phyloP scores from a whole-genome alignment of 257 asterid species.

The Nicotiana obtusifolia region DNA sequence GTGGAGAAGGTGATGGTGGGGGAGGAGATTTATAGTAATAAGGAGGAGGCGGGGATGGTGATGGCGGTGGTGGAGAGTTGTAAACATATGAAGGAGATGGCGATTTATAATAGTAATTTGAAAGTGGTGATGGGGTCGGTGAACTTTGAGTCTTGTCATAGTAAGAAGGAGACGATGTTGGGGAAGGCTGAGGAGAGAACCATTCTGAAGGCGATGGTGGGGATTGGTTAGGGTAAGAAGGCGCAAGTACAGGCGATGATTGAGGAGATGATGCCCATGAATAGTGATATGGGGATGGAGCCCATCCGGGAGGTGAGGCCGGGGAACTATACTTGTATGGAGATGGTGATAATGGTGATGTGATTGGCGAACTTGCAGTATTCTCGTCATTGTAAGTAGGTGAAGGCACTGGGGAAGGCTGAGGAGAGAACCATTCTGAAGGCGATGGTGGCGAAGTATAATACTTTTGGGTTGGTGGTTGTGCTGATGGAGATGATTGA shows the following conservation, averaged over 20 bases:
- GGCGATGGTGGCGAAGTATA: constrained; percentile 1
- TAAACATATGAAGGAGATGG: neutral
- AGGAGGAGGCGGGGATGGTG: neutral
- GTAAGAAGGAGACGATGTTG: neutral
- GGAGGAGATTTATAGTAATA: neutral
- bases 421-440: constrained; percentile 11
- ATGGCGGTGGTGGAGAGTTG: neutral
- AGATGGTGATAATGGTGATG: constrained; percentile 2
- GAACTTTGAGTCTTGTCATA: neutral
- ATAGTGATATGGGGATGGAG: neutral
- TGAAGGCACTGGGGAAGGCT: neutral
- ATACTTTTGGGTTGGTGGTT: neutral
- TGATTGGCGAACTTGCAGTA: neutral
- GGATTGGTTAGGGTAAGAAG: neutral
- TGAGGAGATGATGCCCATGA: neutral
- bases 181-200: constrained; percentile 8
- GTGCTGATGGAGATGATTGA: constrained; percentile 5
- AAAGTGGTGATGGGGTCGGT: constrained; percentile 9
- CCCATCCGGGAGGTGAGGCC: neutral
- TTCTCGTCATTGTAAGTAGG: neutral
- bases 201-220: constrained; percentile 11
- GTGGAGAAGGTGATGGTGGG: constrained; percentile 1
- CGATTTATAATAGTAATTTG: neutral
- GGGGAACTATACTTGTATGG: neutral
- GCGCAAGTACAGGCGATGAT: neutral